phyloP scores from a whole-genome alignment of 2,329 filamentous ascomycete species.

The Camptophora hylomeconis region DNA sequence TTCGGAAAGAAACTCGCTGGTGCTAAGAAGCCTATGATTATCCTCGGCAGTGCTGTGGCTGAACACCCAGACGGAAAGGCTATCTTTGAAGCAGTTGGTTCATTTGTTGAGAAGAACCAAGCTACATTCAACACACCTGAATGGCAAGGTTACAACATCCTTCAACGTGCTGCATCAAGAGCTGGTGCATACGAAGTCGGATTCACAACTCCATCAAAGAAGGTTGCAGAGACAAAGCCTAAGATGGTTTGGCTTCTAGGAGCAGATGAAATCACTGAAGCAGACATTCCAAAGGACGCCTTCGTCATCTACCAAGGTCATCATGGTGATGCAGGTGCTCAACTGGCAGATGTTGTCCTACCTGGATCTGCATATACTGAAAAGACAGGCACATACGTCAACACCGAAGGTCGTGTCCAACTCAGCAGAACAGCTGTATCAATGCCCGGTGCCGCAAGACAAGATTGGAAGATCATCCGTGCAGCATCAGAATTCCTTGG shows the following conservation, averaged over 20 bases:
- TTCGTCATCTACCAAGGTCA: slow-evolving; percentile 98
- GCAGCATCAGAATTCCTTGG: slow-evolving; percentile 85
- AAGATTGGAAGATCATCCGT: slow-evolving; percentile 98
- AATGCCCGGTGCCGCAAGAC: slow-evolving; percentile 75
- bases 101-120: slow-evolving; percentile 87
- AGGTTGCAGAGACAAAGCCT: slow-evolving; percentile 70
- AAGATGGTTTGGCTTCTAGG: slow-evolving; percentile 97
- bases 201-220: slow-evolving; percentile 72
- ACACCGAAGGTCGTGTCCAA: slow-evolving; percentile 94
- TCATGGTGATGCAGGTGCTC: slow-evolving; percentile 86
- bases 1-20: slow-evolving; percentile 87
- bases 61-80: slow-evolving; percentile 86
- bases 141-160: slow-evolving; percentile 96
- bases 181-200: slow-evolving; percentile 91
- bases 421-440: slow-evolving; percentile 83
- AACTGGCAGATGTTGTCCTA: slow-evolving; percentile 85
- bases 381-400: slow-evolving; percentile 91
- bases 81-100: slow-evolving; percentile 80
- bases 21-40: slow-evolving; percentile 90
- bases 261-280: slow-evolving; percentile 75
- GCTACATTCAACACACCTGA: slow-evolving; percentile 75
- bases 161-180: slow-evolving; percentile 85
- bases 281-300: slow-evolving; percentile 85
- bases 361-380: slow-evolving; percentile 94
- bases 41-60: slow-evolving; percentile 81